Base-by-base conservation (phyloP, 2,329 filamentous ascomycete species). In the Cladosporium sp. region DNA sequence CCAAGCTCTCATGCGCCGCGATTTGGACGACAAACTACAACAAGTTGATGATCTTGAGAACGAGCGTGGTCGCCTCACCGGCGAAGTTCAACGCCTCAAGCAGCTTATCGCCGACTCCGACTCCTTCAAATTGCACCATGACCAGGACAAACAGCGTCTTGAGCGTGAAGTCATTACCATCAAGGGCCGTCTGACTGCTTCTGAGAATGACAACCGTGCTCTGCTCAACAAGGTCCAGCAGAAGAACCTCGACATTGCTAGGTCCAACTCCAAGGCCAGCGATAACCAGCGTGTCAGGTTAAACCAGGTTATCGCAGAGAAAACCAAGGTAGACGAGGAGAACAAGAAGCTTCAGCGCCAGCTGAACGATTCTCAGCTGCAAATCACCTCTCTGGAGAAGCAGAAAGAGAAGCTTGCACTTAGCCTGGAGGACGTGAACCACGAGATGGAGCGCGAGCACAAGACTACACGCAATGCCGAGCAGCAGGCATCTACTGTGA, bases 221-320 rank as follows among this genome's bases (percentile, higher is more conserved):
- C 82, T 99, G n/a, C 85, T 98, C 70, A 98, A 97, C 81, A 98
- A 98, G 79, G 85, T 99, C 21, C 94, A 98, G 74, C 94, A 98
- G 74, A 98, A 98, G 82, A 95, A 96, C 32, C 85, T 99, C 7
- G 94, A 99, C 75, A 96, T 99, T 76, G 94, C 94, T 48, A 88
- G 95, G 54, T 95, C 94, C 0, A 92, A 88, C 67, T 96, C 93
- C 5, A 89, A 90, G 66, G 94, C 91, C 32, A 93, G 87, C 67
- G 94, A 98, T 71, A 91, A 88, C 34, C 91, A 93, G 56, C 89
- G 93, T 43, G 85, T 89, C 2, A 91, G 95, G 70, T 83, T 97
- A 57, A 78, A 86, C 46, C 88, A 89, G 66, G 81, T 97, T 30
- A 92, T 94, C 69, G 86, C 89, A 18, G 94, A 97, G 74, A 98